Conservation (phyloP, 2,329 filamentous ascomycete species). For the Botrytis cinerea region DNA sequence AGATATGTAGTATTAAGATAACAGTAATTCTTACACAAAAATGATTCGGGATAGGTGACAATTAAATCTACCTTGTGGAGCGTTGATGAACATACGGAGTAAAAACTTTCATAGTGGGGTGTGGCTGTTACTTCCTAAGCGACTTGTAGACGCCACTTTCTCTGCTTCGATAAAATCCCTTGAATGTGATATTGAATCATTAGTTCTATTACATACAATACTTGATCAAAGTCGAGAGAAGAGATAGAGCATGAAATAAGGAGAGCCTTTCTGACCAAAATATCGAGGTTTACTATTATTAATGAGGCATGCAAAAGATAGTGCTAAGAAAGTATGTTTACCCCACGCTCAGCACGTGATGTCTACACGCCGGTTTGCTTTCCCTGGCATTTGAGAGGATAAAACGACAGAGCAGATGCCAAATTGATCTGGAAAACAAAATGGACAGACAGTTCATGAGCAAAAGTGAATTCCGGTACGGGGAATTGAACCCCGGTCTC, state of each 20-base stretch:
- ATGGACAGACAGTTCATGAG: too few species aligned
- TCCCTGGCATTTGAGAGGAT: background rate
- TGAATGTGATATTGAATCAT: background rate
- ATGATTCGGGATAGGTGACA: background rate
- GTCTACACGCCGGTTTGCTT: background rate
- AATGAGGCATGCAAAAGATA: background rate
- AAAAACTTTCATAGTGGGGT: background rate
- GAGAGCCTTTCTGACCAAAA: background rate
- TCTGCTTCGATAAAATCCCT: background rate
- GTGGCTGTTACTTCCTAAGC: background rate
- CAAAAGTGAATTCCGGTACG: background rate
- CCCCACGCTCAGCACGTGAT: background rate
- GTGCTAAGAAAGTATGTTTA: background rate
- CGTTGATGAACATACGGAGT: conserved; percentile 4
- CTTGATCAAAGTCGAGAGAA: background rate
- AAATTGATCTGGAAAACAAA: background rate
- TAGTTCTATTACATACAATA: background rate
- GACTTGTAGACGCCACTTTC: background rate
- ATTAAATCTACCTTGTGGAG: background rate
- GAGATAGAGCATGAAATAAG: background rate
- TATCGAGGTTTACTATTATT: background rate
- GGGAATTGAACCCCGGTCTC: conserved; percentile 25
- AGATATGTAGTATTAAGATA: background rate
- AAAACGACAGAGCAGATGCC: background rate
- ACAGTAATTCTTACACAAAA: background rate